phyloP scores from a whole-genome alignment of 2,329 filamentous ascomycete genomes.

The Colletotrichum cordylinicola region DNA sequence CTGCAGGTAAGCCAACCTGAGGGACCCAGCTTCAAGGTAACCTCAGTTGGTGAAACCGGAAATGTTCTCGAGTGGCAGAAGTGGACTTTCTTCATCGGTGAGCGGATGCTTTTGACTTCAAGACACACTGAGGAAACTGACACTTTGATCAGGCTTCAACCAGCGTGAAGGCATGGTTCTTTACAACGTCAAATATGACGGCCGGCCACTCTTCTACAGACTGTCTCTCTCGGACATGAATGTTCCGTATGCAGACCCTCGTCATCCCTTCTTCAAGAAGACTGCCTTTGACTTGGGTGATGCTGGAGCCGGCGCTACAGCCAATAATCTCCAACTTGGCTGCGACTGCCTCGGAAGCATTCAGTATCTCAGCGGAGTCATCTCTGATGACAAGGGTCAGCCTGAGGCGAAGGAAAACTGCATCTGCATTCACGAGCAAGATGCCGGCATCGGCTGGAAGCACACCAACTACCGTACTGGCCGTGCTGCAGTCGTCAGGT shows the following conservation, averaged over 20 bases:
- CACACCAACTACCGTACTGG: conserved; percentile 73
- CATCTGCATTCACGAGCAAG: conserved; percentile 73
- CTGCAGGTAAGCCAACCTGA: conserved; percentile 66
- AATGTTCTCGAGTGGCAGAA: conserved; percentile 27
- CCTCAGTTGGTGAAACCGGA: conserved; percentile 7
- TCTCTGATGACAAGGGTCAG: conserved; percentile 58
- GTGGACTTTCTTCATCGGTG: conserved; percentile 62
- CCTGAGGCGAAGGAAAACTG: conserved; percentile 63
- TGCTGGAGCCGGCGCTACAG: conserved; percentile 66
- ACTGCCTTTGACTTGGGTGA: conserved; percentile 75
- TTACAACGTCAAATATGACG: conserved; percentile 64
- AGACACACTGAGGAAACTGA: neutral
- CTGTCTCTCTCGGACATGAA: conserved; percentile 63
- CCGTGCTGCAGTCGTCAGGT: conserved; percentile 65
- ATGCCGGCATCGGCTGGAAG: conserved; percentile 73
- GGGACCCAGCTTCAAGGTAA: conserved; percentile 58
- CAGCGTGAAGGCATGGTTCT: conserved; percentile 64
- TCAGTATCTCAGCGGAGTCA: conserved; percentile 58
- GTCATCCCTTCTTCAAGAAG: conserved; percentile 67
- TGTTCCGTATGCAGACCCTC: conserved; percentile 71
- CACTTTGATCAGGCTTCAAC: conserved; percentile 51
- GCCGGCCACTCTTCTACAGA: conserved; percentile 61
- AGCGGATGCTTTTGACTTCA: neutral
- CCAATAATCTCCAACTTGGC: conserved; percentile 71
- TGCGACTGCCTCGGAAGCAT: conserved; percentile 74